phyloP scores from a whole-genome alignment of 441 rosid species.

The Isatis lusitanica region DNA sequence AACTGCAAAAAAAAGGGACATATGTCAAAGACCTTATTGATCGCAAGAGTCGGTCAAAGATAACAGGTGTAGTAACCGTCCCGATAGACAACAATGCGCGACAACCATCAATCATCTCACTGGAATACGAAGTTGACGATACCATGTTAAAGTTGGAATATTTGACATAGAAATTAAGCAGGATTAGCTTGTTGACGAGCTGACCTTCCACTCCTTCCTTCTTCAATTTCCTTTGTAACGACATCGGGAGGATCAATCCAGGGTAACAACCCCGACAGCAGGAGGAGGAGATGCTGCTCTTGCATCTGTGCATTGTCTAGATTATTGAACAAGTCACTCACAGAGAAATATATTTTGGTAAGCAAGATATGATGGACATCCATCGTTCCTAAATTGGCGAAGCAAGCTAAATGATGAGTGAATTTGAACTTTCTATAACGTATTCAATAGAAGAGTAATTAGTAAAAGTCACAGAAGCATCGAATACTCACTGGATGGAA shows the following conservation, averaged over 20 bases:
- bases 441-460: conserved; percentile 3
- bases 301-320: conserved; percentile 70
- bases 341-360: conserved; percentile 17
- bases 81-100: conserved; percentile 88
- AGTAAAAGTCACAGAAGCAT: conserved; percentile 18
- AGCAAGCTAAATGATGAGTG: conserved; percentile 2
- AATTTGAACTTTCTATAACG: conserved; percentile 13
- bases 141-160: conserved; percentile 27
- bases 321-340: conserved; percentile 45
- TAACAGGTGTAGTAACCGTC: conserved; percentile 64
- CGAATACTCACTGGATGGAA: conserved; percentile 64
- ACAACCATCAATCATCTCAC: conserved; percentile 98
- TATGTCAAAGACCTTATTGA: conserved; percentile 64
- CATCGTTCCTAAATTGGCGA: conserved; percentile 10
- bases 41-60: conserved; percentile 81
- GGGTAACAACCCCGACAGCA: conserved; percentile 79
- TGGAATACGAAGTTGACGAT: conserved; percentile 45
- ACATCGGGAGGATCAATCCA: conserved; percentile 95
- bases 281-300: conserved; percentile 82
- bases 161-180: conserved; percentile 28
- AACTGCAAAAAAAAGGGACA: conserved; percentile 1
- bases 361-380: conserved; percentile 10
- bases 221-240: conserved; percentile 77
- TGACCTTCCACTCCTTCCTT: conserved; percentile 92
- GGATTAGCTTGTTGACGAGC: conserved; percentile 18